Evolutionary conservation across 345 rosid species (phyloP).

Genomic region (Pistacia integerrima): DNA sequence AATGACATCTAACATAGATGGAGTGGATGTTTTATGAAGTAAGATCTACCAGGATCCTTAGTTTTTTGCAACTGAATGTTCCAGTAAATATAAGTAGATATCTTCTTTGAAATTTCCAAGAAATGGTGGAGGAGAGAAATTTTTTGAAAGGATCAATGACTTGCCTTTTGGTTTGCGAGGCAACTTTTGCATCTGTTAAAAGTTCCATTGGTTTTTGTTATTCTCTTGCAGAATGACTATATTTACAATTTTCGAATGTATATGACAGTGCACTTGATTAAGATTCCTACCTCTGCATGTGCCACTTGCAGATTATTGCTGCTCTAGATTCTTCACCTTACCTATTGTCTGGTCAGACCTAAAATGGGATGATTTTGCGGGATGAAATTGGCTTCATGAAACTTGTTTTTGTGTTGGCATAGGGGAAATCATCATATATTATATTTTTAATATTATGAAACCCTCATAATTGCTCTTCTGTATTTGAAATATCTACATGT

Average conservation of each 20-base stretch:
- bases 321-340: background rate
- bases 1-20: background rate
- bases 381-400: background rate
- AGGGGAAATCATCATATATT: too few species aligned
- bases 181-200: background rate
- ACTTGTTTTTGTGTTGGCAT: background rate
- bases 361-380: background rate
- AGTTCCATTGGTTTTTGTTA: background rate
- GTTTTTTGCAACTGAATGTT: background rate
- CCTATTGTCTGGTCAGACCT: background rate
- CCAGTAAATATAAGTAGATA: too few species aligned
- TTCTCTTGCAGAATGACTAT: background rate
- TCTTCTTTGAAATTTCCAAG: background rate
- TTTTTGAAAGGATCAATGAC: background rate
- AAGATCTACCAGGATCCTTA: background rate
- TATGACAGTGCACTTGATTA: background rate
- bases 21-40: background rate
- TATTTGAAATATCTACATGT: background rate
- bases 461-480: background rate
- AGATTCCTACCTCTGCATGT: background rate
- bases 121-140: background rate
- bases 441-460: background rate
- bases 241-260: background rate
- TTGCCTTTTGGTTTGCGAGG: background rate
- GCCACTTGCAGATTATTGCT: background rate